These are phyloP conservation scores for Diaporthe sp. DNA, from an alignment of 2,329 filamentous ascomycete species.

Conservation along the genomic window DNA sequence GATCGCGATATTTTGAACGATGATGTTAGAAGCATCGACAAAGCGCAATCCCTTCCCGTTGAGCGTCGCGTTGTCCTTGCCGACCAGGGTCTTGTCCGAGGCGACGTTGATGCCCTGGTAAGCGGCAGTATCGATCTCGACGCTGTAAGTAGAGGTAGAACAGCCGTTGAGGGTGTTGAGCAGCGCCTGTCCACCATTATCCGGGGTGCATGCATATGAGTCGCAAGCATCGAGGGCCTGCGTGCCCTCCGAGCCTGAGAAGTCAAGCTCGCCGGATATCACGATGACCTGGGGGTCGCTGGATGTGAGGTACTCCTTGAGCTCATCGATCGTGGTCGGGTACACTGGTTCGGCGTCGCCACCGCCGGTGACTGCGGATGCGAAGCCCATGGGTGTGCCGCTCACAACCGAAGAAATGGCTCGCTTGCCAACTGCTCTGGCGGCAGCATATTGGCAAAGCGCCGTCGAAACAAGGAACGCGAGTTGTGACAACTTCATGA, in stretches of 20 bases:
- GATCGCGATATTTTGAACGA: constrained; percentile 71
- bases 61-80: constrained; percentile 67
- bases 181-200: constrained; percentile 33
- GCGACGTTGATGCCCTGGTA: constrained; percentile 63
- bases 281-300: constrained; percentile 68
- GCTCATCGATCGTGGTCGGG: constrained; percentile 67
- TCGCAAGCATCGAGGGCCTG: constrained; percentile 67
- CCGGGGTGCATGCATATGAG: constrained; percentile 59
- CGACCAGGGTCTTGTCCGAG: constrained; percentile 71
- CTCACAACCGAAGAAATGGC: constrained; percentile 50
- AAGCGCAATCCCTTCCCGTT: constrained; percentile 70
- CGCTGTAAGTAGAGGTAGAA: constrained; percentile 56
- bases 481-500: constrained; percentile 13
- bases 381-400: constrained; percentile 58
- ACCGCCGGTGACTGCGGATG: constrained; percentile 70
- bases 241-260: constrained; percentile 67
- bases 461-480: background rate
- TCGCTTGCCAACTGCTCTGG: constrained; percentile 15
- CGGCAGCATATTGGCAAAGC: constrained; percentile 44
- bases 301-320: constrained; percentile 71
- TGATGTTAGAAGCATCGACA: constrained; percentile 66
- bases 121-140: constrained; percentile 66
- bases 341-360: constrained; percentile 67
- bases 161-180: constrained; percentile 60
- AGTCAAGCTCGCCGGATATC: constrained; percentile 69